A percentile compares a stretch with the other conserved stretches of the same genome.
phyloP scores from a whole-genome alignment of 345 rosid species.

The Syzygium oleosum region DNA sequence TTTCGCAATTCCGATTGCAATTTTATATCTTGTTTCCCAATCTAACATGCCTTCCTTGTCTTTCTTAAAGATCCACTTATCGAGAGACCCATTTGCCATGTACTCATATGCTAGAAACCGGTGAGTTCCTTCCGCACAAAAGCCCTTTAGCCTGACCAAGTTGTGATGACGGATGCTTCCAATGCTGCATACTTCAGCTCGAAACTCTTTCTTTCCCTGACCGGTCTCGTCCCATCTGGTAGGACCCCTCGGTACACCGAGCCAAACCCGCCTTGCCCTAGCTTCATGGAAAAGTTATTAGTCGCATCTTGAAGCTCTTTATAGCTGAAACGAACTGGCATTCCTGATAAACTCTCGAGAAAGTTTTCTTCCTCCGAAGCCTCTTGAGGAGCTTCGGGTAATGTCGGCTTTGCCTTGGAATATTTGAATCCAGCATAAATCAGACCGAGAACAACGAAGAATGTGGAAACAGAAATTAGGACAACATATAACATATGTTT shows the following conservation, averaged over 20 bases:
- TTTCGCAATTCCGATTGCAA: slow-evolving; percentile 85
- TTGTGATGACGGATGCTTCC: slow-evolving; percentile 93
- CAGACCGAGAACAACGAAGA: slow-evolving; percentile 32
- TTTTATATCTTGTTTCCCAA: slow-evolving; percentile 72
- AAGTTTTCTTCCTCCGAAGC: slow-evolving; percentile 79
- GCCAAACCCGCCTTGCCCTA: slow-evolving; percentile 97
- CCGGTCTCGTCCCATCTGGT: slow-evolving; percentile 73
- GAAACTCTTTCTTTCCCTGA: slow-evolving; percentile 93
- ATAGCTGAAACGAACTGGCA: slow-evolving; percentile 76
- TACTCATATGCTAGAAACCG: slow-evolving; percentile 85
- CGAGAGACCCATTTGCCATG: slow-evolving; percentile 77
- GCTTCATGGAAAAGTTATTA: slow-evolving; percentile 61
- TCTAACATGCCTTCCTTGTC: slow-evolving; percentile 38
- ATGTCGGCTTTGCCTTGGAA: slow-evolving; percentile 24
- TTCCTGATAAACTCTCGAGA: slow-evolving; percentile 52
- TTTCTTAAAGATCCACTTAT: slow-evolving; percentile 78
- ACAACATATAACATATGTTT: slow-evolving; percentile 29
- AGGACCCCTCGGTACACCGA: slow-evolving; percentile 76
- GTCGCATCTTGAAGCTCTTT: slow-evolving; percentile 77
- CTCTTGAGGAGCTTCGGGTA: slow-evolving; percentile 28
- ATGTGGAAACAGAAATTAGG: slow-evolving; percentile 39
- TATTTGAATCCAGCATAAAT: slow-evolving; percentile 31
- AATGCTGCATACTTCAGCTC: slow-evolving; percentile 89
- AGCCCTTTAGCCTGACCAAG: slow-evolving; percentile 79
- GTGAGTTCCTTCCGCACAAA: slow-evolving; percentile 78